Evolutionary conservation across 768 basidiomycete species (phyloP), one percentile per base, ranked within the genome.

Genomic region (Termitomyces eurrhizus): DNA sequence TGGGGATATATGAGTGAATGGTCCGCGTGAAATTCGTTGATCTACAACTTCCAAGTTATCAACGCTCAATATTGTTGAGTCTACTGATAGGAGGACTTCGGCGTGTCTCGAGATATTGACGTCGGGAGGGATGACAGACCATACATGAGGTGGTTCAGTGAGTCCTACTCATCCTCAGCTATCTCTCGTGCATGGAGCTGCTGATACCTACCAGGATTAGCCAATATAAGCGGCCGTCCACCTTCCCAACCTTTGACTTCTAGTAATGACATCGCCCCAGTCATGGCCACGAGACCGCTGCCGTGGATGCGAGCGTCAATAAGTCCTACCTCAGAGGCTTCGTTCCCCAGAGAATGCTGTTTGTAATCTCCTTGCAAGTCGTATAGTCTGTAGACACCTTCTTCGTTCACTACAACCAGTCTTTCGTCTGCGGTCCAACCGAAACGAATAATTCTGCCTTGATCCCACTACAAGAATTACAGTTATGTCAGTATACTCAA

Each of bases 191-290:
- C 37, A 42, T 48, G 7, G 3, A 50, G 6, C 33, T 45, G 41
- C 5, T 48, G 18, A 44, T 52, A 76, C 85, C 66, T 67, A 92
- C 94, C 85, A 67, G 90, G 83, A 69, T 83, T 86, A 26, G 91
- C 89, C 51, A 96, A 72, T 1, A 83, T 79, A 55, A 91, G 73
- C 2, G 92, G 87, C 60, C 90, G 82, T 7, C 76, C 83, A 14
- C 93, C 94, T 46, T 86, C 84, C 93, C 94, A 96, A 3, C 88
- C 92, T 71, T 91, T 91, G 58, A 96, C 87, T 70, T 98, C 95
- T 55, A 96, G 69, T 50, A 96, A 77, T 7, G 82, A 81, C 65
- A 96, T 71, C 9, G 86, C 83, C 4, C 87, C 86, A 0, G 92
- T 91, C 67, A 97, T 67, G 12, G 90, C 93, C 32, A 98, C 93